phyloP scores from a whole-genome alignment of 768 basidiomycete genomes.

The Glaciozyma antarctica region DNA sequence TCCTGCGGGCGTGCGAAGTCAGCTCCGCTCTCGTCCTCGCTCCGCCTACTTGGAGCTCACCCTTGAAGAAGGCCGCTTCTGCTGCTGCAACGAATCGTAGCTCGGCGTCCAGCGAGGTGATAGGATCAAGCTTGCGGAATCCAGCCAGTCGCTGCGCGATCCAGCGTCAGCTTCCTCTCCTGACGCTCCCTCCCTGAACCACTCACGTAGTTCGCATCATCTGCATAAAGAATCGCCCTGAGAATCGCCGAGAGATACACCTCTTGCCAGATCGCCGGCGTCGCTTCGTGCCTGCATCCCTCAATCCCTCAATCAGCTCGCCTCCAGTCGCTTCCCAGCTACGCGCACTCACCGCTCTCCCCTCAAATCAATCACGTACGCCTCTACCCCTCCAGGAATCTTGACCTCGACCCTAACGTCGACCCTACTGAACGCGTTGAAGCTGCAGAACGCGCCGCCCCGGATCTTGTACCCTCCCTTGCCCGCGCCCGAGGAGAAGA shows the following conservation, averaged over 20 bases:
- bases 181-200: background rate
- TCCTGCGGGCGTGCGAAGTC: constrained; percentile 46
- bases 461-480: constrained; percentile 73
- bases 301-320: too few species aligned
- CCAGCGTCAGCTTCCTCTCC: background rate
- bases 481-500: constrained; percentile 52
- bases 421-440: constrained; percentile 94
- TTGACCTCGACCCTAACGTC: constrained; percentile 96
- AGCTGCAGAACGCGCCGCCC: constrained; percentile 89
- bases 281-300: constrained; percentile 65
- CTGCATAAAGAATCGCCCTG: constrained; percentile 85
- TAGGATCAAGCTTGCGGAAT: constrained; percentile 90
- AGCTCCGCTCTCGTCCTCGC: background rate
- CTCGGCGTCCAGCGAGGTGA: constrained; percentile 79
- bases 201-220: constrained; percentile 69
- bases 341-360: constrained; percentile 67
- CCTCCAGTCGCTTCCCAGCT: background rate
- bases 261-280: constrained; percentile 90
- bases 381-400: constrained; percentile 92
- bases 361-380: constrained; percentile 84
- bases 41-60: constrained; percentile 41
- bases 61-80: constrained; percentile 78
- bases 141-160: constrained; percentile 58
- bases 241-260: constrained; percentile 89
- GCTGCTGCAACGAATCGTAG: constrained; percentile 80